phyloP scores from a whole-genome alignment of 208 protist species.

The Porcisia hertigi region DNA sequence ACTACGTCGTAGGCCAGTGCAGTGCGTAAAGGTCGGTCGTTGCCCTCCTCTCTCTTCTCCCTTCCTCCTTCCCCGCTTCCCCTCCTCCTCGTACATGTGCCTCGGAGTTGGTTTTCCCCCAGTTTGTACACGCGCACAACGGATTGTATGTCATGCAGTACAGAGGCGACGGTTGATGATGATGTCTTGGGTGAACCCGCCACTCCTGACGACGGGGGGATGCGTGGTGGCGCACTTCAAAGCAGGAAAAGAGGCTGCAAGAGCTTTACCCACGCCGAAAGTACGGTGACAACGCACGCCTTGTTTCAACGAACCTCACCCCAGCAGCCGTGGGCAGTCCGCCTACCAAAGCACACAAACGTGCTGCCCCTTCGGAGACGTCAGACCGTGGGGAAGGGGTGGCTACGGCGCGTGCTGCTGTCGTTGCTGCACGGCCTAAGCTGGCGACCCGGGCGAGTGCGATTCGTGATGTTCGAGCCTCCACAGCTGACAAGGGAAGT shows the following conservation, averaged over 20 bases:
- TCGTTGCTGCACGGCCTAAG: constrained; percentile 6
- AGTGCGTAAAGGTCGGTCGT: too few relatives aligned
- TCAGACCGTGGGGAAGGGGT: background rate
- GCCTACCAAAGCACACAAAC: background rate
- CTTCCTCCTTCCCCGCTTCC: background rate
- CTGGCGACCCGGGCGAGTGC: constrained; percentile 17
- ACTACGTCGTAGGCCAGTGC: constrained; percentile 5
- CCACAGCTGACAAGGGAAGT: constrained; percentile 7
- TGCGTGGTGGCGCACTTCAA: constrained; percentile 74
- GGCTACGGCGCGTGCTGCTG: background rate
- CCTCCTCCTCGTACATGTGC: background rate
- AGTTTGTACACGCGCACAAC: too few relatives aligned
- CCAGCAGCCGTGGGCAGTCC: background rate
- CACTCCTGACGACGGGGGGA: constrained; percentile 38
- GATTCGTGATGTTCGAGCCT: constrained; percentile 18
- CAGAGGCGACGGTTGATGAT: background rate
- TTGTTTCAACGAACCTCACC: constrained; percentile 6
- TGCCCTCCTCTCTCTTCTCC: too few relatives aligned
- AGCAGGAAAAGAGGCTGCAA: constrained; percentile 61
- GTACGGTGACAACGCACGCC: constrained; percentile 53
- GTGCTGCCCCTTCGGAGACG: background rate
- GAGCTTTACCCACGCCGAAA: constrained; percentile 70
- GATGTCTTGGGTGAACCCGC: background rate
- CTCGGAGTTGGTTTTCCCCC: too few relatives aligned
- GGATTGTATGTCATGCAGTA: constrained; percentile 8